A percentile compares a stretch with the other conserved stretches of the same genome.
phyloP scores from a whole-genome alignment of 2,329 filamentous ascomycete species.

The Trichoderma polysporum region DNA sequence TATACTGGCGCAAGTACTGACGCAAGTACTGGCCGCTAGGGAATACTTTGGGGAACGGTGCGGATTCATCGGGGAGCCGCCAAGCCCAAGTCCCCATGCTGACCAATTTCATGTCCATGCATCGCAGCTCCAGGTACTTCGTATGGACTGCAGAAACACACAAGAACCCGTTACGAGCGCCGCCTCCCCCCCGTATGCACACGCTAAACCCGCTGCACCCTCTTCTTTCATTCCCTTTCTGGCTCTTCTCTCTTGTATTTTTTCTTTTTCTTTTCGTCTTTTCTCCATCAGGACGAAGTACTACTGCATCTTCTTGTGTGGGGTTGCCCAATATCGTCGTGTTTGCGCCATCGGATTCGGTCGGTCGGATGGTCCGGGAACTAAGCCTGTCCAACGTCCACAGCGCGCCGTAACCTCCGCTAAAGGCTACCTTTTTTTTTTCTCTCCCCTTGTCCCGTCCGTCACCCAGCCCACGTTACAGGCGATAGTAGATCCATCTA shows the following conservation, averaged over 20 bases:
- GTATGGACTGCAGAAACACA: constrained; percentile 12
- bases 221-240: neutral
- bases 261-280: neutral
- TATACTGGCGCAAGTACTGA: neutral
- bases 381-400: constrained; percentile 21
- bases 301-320: neutral
- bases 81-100: constrained; percentile 18
- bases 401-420: constrained; percentile 21
- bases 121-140: constrained; percentile 4
- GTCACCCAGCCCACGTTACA: constrained; percentile 8
- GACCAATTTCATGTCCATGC: constrained; percentile 17
- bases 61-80: constrained; percentile 5
- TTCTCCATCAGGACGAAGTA: neutral
- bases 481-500: constrained; percentile 8
- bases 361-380: constrained; percentile 26
- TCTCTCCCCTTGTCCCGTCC: constrained; percentile 2
- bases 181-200: constrained; percentile 12
- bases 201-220: constrained; percentile 7
- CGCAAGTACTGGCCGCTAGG: neutral
- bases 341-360: constrained; percentile 15
- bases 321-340: neutral
- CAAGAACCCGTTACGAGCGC: neutral
- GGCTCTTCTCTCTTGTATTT: neutral
- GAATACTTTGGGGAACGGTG: constrained; percentile 8
- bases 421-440: neutral